These are phyloP conservation scores for Ilex asprella DNA, from an alignment of 257 asterid species.

Conservation along the genomic window DNA sequence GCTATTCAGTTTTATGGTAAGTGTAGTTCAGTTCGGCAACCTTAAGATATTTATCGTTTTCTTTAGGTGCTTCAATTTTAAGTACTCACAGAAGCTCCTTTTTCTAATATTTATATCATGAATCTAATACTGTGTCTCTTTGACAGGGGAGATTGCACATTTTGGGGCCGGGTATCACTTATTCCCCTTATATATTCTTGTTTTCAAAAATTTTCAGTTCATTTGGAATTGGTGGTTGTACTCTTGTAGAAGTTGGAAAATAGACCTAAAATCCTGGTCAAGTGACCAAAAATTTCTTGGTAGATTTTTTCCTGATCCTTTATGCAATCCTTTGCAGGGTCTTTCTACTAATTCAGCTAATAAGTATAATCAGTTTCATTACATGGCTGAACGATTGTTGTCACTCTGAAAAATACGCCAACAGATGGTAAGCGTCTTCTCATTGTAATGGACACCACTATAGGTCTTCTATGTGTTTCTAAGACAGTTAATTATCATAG, in stretches of 20 bases:
- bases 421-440: slow-evolving; percentile 29
- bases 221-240: too few relatives aligned
- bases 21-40: neutral
- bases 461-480: too few relatives aligned
- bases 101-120: slow-evolving; percentile 3
- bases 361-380: slow-evolving; percentile 48
- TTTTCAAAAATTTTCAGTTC: too few relatives aligned
- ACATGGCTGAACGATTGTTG: slow-evolving; percentile 44
- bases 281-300: neutral
- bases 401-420: slow-evolving; percentile 33
- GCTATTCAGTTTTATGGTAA: slow-evolving; percentile 34
- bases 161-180: slow-evolving; percentile 48
- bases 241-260: neutral
- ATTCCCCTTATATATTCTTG: neutral
- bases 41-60: neutral
- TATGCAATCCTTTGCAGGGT: slow-evolving; percentile 27
- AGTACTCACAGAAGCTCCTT: slow-evolving; percentile 1
- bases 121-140: neutral
- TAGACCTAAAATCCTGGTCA: neutral
- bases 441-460: neutral
- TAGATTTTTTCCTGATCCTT: neutral
- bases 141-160: slow-evolving; percentile 43
- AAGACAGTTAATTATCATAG: too few relatives aligned
- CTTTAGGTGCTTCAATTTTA: neutral
- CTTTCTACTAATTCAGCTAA: slow-evolving; percentile 39